These are phyloP conservation scores for Acrocalymma vagum DNA, from an alignment of 2,329 filamentous ascomycete genomes.

Conservation along the genomic window DNA sequence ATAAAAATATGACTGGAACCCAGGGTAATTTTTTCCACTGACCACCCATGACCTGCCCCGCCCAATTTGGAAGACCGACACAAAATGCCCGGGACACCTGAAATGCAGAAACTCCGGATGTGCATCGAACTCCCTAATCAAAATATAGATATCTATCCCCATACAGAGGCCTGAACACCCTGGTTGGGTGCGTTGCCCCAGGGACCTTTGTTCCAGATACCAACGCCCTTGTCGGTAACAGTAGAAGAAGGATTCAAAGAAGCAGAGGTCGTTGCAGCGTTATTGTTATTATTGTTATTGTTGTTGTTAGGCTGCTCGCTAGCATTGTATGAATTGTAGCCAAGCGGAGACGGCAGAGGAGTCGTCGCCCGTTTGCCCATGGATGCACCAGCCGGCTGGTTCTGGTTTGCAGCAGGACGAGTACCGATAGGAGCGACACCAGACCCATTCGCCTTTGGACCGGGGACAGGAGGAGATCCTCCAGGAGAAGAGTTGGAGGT, in stretches of 20 bases:
- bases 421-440: slow-evolving; percentile 94
- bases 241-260: slow-evolving; percentile 65
- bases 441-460: slow-evolving; percentile 66
- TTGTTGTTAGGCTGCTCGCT: no score
- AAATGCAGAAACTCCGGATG: slow-evolving; percentile 54
- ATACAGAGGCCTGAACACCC: slow-evolving; percentile 90
- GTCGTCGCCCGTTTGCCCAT: slow-evolving; percentile 87
- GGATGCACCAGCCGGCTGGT: slow-evolving; percentile 65
- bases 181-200: slow-evolving; percentile 78
- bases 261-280: slow-evolving; percentile 60
- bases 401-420: slow-evolving; percentile 73
- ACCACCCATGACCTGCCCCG: slow-evolving; percentile 43
- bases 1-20: slow-evolving; percentile 38
- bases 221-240: slow-evolving; percentile 53
- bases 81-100: slow-evolving; percentile 51
- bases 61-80: slow-evolving; percentile 48
- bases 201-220: slow-evolving; percentile 79
- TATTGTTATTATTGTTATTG: slow-evolving; percentile 54
- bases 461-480: slow-evolving; percentile 77
- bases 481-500: slow-evolving; percentile 89
- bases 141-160: slow-evolving; percentile 70
- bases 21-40: slow-evolving; percentile 44
- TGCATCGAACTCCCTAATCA: slow-evolving; percentile 48
- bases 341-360: slow-evolving; percentile 87
- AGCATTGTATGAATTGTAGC: slow-evolving; percentile 68